A percentile compares a stretch with the other conserved stretches of the same genome.
Conservation (phyloP, 768 basidiomycete species). For the Mycena haematopus region DNA sequence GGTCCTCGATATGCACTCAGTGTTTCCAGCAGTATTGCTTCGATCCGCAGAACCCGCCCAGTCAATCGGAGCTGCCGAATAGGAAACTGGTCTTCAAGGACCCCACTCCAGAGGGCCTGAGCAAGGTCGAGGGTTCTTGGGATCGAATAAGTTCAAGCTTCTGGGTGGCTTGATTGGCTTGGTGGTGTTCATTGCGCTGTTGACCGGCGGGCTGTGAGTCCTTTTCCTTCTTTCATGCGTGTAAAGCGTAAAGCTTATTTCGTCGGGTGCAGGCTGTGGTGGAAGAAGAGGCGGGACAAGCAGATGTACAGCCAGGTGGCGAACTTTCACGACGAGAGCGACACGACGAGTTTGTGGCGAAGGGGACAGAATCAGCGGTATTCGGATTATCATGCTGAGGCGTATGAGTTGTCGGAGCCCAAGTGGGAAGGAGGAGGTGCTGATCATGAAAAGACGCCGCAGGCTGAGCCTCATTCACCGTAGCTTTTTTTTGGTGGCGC, state of each 20-base stretch:
- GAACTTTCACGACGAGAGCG: conserved; percentile 29
- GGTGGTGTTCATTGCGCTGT: conserved; percentile 44
- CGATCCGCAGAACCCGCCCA: conserved; percentile 52
- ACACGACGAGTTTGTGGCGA: conserved; percentile 13
- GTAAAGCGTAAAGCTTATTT: conserved; percentile 5
- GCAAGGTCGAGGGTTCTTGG: conserved; percentile 48
- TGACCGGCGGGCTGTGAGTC: conserved; percentile 49
- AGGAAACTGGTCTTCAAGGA: conserved; percentile 54
- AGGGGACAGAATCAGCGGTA: conserved; percentile 5
- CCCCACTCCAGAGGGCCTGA: conserved; percentile 61
- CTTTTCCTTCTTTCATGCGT: conserved; percentile 4
- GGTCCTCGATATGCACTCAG: conserved; percentile 49
- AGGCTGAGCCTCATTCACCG: background rate
- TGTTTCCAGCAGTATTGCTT: conserved; percentile 65
- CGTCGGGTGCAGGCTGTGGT: conserved; percentile 33
- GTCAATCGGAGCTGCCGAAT: conserved; percentile 48
- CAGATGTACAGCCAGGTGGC: conserved; percentile 30
- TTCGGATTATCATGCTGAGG: conserved; percentile 30
- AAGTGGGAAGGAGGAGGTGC: background rate
- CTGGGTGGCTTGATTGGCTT: conserved; percentile 56
- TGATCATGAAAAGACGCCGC: background rate
- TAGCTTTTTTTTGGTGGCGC: conserved; percentile 2
- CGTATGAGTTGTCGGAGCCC: conserved; percentile 22
- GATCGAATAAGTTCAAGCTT: conserved; percentile 50
- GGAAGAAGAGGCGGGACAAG: conserved; percentile 33